Percentiles rank a stretch among this genome's conserved stretches.
Conservation (phyloP, 768 basidiomycete species). For the Paxillus involutus region DNA sequence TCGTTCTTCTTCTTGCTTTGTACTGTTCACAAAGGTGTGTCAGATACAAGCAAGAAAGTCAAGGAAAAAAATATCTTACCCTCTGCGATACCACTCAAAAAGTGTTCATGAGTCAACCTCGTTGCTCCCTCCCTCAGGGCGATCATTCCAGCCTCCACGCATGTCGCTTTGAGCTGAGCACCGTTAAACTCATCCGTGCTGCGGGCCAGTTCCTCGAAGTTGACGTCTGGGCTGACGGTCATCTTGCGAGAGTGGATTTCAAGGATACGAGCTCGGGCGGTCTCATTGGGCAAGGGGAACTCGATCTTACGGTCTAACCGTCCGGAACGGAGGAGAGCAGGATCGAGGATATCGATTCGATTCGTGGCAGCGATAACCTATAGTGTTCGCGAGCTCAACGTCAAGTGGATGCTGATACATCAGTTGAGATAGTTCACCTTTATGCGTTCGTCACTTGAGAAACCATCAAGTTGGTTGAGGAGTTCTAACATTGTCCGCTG, state of each 20-base stretch:
- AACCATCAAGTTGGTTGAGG: slow-evolving; percentile 97
- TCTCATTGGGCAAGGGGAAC: slow-evolving; percentile 95
- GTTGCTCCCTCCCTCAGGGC: slow-evolving; percentile 90
- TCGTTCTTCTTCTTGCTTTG: slow-evolving; percentile 99
- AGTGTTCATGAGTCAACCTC: slow-evolving; percentile 91
- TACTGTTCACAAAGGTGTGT: slow-evolving; percentile 52
- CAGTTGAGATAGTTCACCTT: slow-evolving; percentile 55
- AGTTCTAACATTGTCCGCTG: slow-evolving; percentile 99
- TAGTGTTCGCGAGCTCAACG: slow-evolving; percentile 6
- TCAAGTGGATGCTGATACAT: background rate
- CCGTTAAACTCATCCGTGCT: slow-evolving; percentile 99
- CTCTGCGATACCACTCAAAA: slow-evolving; percentile 89
- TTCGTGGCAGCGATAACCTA: slow-evolving; percentile 99
- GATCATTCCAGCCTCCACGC: slow-evolving; percentile 99
- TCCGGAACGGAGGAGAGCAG: slow-evolving; percentile 96
- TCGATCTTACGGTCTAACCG: slow-evolving; percentile 98
- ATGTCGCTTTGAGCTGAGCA: slow-evolving; percentile 96
- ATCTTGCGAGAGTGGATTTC: slow-evolving; percentile 98
- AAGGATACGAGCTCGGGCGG: slow-evolving; percentile 92
- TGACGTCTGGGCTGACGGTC: slow-evolving; percentile 83
- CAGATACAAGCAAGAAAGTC: slow-evolving; percentile 11
- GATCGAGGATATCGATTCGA: slow-evolving; percentile 97
- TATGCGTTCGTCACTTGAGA: slow-evolving; percentile 95
- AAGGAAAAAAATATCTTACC: slow-evolving; percentile 43
- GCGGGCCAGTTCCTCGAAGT: slow-evolving; percentile 94